Evolutionary conservation across 805 yeast species (phyloP).

Genomic region (Soucietia sequanensis): DNA sequence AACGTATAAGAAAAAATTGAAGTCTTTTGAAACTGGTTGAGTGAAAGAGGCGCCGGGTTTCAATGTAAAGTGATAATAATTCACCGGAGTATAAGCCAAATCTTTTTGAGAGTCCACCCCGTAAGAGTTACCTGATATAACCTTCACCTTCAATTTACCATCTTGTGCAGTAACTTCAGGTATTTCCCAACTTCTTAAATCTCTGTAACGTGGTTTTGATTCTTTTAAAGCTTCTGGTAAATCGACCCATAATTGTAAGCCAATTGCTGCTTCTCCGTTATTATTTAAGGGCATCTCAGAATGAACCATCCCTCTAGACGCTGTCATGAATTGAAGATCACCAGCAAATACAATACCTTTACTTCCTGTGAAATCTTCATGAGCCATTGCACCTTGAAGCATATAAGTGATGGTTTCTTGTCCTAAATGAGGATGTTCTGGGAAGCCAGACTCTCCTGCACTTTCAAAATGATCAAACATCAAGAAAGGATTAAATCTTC

Average conservation of each 20-base stretch:
- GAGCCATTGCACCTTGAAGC: conserved; percentile 37
- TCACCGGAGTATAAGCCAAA: conserved; percentile 79
- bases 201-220: conserved; percentile 73
- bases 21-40: conserved; percentile 59
- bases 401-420: conserved; percentile 38
- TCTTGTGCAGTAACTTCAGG: conserved; percentile 69
- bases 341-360: conserved; percentile 75
- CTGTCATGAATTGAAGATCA: conserved; percentile 92
- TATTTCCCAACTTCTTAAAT: conserved; percentile 65
- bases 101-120: conserved; percentile 75
- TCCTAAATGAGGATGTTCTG: conserved; percentile 41
- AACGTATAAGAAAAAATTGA: conserved; percentile 69
- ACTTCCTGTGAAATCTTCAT: conserved; percentile 78
- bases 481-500: conserved; percentile 79
- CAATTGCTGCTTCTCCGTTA: conserved; percentile 50
- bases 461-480: conserved; percentile 78
- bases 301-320: conserved; percentile 84
- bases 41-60: conserved; percentile 62
- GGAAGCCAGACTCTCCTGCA: conserved; percentile 59
- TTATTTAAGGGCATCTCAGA: conserved; percentile 77
- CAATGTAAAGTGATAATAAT: conserved; percentile 64
- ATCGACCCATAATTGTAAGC: conserved; percentile 89
- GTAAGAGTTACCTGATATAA: conserved; percentile 73
- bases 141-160: conserved; percentile 59
- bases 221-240: conserved; percentile 64